Evolutionary conservation across 2,329 filamentous ascomycete species (phyloP).

Genomic region (Elsinoe australis): DNA sequence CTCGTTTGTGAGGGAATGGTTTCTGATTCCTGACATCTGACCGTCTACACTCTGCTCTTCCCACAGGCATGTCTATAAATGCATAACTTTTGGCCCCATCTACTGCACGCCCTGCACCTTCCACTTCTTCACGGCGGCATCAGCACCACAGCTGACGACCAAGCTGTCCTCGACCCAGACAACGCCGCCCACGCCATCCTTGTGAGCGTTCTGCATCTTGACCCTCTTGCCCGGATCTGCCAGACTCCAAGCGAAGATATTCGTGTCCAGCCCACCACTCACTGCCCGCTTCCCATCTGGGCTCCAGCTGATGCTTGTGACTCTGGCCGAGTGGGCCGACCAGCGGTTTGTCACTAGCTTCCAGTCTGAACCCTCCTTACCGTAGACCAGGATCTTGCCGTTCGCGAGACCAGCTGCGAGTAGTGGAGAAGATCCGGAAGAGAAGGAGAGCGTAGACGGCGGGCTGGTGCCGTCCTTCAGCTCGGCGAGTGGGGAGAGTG

Average conservation of each 20-base stretch:
- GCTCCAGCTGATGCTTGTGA: constrained; percentile 70
- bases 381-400: constrained; percentile 82
- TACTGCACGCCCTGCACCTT: constrained; percentile 47
- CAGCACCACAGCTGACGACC: constrained; percentile 73
- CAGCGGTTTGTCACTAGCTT: constrained; percentile 72
- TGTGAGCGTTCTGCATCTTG: constrained; percentile 82
- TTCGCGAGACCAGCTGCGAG: constrained; percentile 75
- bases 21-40: no score
- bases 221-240: constrained; percentile 73
- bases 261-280: constrained; percentile 82
- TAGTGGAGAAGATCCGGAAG: constrained; percentile 58
- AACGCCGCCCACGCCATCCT: constrained; percentile 87
- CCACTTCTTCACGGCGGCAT: constrained; percentile 91
- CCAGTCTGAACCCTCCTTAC: constrained; percentile 45
- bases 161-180: constrained; percentile 63
- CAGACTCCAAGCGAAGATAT: constrained; percentile 87
- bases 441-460: constrained; percentile 78
- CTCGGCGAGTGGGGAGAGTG: constrained; percentile 45
- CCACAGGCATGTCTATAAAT: not conserved
- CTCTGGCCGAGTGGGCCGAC: constrained; percentile 62
- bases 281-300: constrained; percentile 66
- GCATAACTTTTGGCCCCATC: not conserved
- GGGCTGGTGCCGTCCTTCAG: constrained; percentile 62
- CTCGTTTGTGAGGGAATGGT: no score
- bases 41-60: no score